Conservation (phyloP, 176 grass and related monocot genomes). For the Musa schizocarpa region DNA sequence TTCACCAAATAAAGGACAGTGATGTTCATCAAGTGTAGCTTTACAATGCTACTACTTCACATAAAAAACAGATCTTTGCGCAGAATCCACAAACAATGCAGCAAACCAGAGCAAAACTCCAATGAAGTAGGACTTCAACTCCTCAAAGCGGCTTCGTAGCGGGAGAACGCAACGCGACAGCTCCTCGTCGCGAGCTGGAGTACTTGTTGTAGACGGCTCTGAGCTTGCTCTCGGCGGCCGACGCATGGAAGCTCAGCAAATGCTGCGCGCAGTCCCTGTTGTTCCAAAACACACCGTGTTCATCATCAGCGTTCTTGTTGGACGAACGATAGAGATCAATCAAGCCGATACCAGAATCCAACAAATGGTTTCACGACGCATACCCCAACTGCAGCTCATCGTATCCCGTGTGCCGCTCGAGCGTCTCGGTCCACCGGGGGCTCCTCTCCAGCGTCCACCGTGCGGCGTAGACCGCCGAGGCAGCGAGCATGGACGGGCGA, state of each 20-base stretch:
- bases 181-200: slow-evolving; percentile 42
- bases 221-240: slow-evolving; percentile 49
- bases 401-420: slow-evolving; percentile 63
- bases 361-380: slow-evolving; percentile 1
- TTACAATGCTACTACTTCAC: no score
- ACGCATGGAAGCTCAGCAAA: slow-evolving; percentile 41
- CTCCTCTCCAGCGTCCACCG: slow-evolving; percentile 54
- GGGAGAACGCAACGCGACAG: slow-evolving; percentile 37
- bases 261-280: slow-evolving; percentile 40
- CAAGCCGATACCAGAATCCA: no score
- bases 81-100: no score
- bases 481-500: slow-evolving; percentile 59
- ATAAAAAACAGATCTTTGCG: no score
- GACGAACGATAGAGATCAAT: not conserved
- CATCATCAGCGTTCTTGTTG: not conserved
- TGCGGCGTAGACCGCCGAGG: slow-evolving; percentile 75
- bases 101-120: no score
- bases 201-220: slow-evolving; percentile 82
- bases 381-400: slow-evolving; percentile 52
- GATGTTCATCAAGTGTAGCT: no score
- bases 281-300: not conserved
- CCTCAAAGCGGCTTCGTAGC: slow-evolving; percentile 13
- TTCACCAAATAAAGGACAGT: no score
- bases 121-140: not conserved
- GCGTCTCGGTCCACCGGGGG: slow-evolving; percentile 72